Base-by-base conservation (phyloP, 345 rosid species). In the Aquilaria sinensis region DNA sequence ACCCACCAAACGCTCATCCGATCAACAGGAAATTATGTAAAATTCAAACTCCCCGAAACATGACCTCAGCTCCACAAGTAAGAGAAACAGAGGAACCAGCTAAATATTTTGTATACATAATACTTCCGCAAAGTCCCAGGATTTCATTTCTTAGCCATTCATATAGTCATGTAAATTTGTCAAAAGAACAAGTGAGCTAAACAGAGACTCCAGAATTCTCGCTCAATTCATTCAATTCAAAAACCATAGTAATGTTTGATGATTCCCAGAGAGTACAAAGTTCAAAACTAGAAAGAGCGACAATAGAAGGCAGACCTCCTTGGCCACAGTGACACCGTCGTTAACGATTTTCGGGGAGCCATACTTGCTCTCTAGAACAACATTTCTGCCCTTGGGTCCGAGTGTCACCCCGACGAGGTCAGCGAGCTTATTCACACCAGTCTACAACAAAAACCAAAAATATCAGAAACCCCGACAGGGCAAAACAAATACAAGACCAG, bases 331-430 rank as follows among this genome's bases (percentile, higher is more conserved):
- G 41, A 94, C 97, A 61, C 99, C 99, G 59, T 94, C 99, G 62
- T 91, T 94, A 46, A 94, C 97, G 63, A 94, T 94, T 81, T 84
- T 90, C 0, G 99, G 99, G 60, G 99, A 92, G 3, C 99, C 99
- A 66, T 94, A 91, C 75, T 91, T 94, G 88, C 97, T 94, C 80
- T 94, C 99, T 10, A 94, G 89, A 62, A 94, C 99, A 74, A 91
- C 99, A 71, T 94, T 94, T 65, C 99, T 76, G 46, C 99, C 96
- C 69, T 91, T 87, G 1, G 96, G 99, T 61, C 97, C 99, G 65
- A 89, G 96, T 9, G 97, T 94, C 59, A 91, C 99, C 64, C 99
- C 97, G 49, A 94, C 99, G 51, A 94, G 69, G 74, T 94, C 97
- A 8, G 99, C 99, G 51, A 94, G 99, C 80, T 88, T 91, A 89